Evolutionary conservation across 208 protist species (phyloP).

Genomic region (Leishmania tropica): DNA sequence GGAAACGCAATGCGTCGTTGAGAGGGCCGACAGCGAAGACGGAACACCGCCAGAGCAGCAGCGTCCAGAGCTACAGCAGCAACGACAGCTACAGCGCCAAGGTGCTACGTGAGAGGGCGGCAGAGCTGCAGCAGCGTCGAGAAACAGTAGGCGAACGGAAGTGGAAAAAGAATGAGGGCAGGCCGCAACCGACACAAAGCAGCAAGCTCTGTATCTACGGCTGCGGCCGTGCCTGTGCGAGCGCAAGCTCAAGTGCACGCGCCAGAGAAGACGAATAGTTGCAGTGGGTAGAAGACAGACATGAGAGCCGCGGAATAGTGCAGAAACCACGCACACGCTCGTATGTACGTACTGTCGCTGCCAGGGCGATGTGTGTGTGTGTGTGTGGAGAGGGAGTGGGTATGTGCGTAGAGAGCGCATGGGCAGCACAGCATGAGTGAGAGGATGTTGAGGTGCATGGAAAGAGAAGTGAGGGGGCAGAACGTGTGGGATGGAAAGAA

Average conservation of each 20-base stretch:
- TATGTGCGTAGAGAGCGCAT: not conserved
- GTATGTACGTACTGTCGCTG: not conserved
- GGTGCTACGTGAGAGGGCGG: not conserved
- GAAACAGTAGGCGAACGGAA: not conserved
- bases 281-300: not conserved
- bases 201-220: not conserved
- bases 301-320: not conserved
- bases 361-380: not conserved
- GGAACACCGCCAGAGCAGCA: not conserved
- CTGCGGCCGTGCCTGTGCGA: not conserved
- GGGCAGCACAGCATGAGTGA: not conserved
- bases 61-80: not conserved
- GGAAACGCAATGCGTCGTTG: not conserved
- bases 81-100: not conserved
- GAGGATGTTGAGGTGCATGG: not conserved
- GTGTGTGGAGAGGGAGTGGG: not conserved
- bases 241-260: not conserved
- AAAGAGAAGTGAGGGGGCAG: not conserved
- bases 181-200: not conserved
- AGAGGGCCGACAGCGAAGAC: not conserved
- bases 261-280: too few species aligned
- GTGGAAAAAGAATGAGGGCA: not conserved
- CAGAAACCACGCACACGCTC: not conserved
- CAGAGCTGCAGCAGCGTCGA: not conserved
- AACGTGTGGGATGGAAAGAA: not conserved